Evolutionary conservation across 139 green algal genomes (phyloP).

Genomic region (Deuterostichococcus epilithicus): DNA sequence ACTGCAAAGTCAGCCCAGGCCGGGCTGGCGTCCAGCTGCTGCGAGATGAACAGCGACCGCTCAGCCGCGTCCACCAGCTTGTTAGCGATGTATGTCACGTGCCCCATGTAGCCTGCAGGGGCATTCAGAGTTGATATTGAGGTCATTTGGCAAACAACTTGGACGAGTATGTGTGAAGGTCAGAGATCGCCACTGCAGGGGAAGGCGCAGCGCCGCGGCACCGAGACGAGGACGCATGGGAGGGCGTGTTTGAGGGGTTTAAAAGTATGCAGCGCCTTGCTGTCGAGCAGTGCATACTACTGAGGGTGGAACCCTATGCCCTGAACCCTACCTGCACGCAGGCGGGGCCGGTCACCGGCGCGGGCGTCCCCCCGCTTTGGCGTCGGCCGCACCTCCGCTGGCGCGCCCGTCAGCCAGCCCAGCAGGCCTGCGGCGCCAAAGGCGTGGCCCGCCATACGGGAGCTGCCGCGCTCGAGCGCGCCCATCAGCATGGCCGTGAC

Average conservation of each 20-base stretch:
- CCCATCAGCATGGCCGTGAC: constrained; percentile 52
- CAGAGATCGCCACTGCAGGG: too few relatives aligned
- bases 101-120: constrained; percentile 76
- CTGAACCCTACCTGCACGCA: not conserved
- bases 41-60: constrained; percentile 19
- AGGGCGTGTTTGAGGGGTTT: too few relatives aligned
- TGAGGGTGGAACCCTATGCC: not conserved
- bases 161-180: too few relatives aligned
- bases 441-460: constrained; percentile 53
- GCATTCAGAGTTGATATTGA: constrained; percentile 12
- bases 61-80: constrained; percentile 24
- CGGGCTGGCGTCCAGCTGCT: constrained; percentile 25
- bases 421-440: constrained; percentile 55
- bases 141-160: too few relatives aligned
- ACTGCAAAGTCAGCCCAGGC: constrained; percentile 43
- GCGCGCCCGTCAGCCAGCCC: constrained; percentile 63
- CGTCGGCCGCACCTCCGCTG: constrained; percentile 9
- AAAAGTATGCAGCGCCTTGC: not conserved
- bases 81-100: constrained; percentile 72
- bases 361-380: not conserved
- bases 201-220: too few relatives aligned
- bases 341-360: not conserved
- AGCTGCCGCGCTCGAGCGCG: constrained; percentile 20
- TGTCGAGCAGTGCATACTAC: not conserved
- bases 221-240: too few relatives aligned